Evolutionary conservation across 257 asterid genomes (phyloP).

Genomic region (Rubia yunnanensis): DNA sequence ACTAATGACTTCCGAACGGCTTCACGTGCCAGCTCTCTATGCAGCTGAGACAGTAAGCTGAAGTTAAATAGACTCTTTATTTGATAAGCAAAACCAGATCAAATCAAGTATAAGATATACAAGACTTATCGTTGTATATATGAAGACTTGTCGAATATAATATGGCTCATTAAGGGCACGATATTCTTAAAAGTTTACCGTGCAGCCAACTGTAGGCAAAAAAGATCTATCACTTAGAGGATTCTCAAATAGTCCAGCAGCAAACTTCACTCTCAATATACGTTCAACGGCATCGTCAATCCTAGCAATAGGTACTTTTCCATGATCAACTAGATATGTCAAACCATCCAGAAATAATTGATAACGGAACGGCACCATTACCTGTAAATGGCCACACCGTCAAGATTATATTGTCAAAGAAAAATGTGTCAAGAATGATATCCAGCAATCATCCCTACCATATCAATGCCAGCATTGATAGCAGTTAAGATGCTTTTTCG

Average conservation of each 20-base stretch:
- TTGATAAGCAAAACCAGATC: neutral
- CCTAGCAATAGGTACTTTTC: conserved; percentile 57
- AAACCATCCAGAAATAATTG: conserved; percentile 47
- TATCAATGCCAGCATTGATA: conserved; percentile 71
- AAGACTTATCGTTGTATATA: neutral
- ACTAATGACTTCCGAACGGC: conserved; percentile 48
- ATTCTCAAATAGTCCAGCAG: conserved; percentile 66
- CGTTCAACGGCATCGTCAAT: conserved; percentile 83
- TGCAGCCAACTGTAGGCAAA: conserved; percentile 49
- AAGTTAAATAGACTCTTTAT: neutral
- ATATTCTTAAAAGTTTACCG: conserved; percentile 35
- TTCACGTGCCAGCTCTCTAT: conserved; percentile 31
- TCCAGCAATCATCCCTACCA: conserved; percentile 32
- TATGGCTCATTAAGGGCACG: neutral
- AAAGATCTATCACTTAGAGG: conserved; percentile 52
- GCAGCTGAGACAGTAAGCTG: conserved; percentile 14
- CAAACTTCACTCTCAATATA: conserved; percentile 73
- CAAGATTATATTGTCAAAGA: neutral
- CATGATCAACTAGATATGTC: conserved; percentile 50
- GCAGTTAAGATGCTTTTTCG: conserved; percentile 50
- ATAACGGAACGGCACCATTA: conserved; percentile 74
- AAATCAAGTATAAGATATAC: neutral
- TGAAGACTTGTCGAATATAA: neutral
- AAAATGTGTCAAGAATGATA: conserved; percentile 4
- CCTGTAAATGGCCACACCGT: conserved; percentile 32